Evolutionary conservation across 2,329 filamentous ascomycete species (phyloP), one percentile per base, ranked within the genome.

Genomic region (Tolypocladium guangdongense): DNA sequence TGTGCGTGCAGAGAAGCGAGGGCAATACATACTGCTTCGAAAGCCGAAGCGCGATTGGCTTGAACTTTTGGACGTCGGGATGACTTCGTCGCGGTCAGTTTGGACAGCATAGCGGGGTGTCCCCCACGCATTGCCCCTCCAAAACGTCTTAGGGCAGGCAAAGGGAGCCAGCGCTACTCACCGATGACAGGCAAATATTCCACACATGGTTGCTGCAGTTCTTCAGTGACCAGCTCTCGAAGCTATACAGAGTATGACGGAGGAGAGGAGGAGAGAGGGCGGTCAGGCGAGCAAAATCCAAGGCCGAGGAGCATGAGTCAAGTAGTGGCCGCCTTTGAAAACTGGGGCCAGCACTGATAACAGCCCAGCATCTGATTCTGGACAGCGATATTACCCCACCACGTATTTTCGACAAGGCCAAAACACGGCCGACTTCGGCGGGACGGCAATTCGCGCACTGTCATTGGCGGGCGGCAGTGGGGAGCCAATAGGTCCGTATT

Each of bases 161-260:
- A 20, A 33, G 41, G 49, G 20, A 48, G 49, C 39, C 52, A 20
- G 35, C 30, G 14, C 18, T 39, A 41, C 84, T 70, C 75, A 95
- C 90, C 82, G 78, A 74, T 96, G 89, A 75, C 91, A 96, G 65
- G 90, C 91, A 73, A 96, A 96, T 68, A 96, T 95, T 73, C 90
- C 90, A 86, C 90, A 96, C 90, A 96, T 96, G 64, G 71, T 87
- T 78, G 67, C 70, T 64, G 66, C 63, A 57, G 50, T 47, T 11
- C 50, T 53, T 37, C 45, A 49, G 48, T 27, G 22, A 47, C 20
- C 30, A 46, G 47, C 20, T 43, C 30, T 24, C 30, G 49, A 49
- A 49, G 54, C 35, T 52, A 30, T 30, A 33, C 20, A 36, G 20
- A 49, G 51, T 37, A 54, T 50, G 46, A 20, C 38, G 45, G 52